phyloP scores from a whole-genome alignment of 441 rosid genomes.

The Gossypium gossypioides region DNA sequence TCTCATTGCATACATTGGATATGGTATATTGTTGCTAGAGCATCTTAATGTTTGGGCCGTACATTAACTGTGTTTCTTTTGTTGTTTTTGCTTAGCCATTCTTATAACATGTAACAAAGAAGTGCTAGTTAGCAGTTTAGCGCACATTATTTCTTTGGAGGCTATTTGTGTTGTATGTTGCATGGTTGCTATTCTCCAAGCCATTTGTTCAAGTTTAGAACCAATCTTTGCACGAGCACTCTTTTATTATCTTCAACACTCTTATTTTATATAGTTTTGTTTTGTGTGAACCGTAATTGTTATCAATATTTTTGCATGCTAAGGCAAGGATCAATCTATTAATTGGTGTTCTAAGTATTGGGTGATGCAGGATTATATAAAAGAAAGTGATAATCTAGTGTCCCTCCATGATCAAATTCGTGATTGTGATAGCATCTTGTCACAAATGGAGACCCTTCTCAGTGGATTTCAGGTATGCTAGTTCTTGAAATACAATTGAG shows the following conservation, averaged over 20 bases:
- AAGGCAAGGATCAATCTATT: slow-evolving; percentile 1
- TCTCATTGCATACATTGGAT: slow-evolving; percentile 1
- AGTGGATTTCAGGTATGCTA: slow-evolving; percentile 88
- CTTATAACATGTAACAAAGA: background rate
- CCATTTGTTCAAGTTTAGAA: background rate
- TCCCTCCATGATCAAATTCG: slow-evolving; percentile 96
- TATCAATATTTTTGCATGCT: background rate
- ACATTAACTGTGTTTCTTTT: background rate
- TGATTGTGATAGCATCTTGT: slow-evolving; percentile 82
- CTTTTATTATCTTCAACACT: background rate
- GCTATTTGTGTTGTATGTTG: background rate
- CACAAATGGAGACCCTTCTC: slow-evolving; percentile 95
- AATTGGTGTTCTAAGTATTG: slow-evolving; percentile 1
- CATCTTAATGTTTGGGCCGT: background rate
- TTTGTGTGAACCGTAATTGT: background rate
- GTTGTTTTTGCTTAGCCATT: background rate
- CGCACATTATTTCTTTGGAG: background rate
- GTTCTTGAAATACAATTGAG: background rate
- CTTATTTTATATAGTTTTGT: background rate
- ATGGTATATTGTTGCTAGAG: background rate
- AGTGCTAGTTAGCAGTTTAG: background rate
- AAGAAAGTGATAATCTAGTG: slow-evolving; percentile 90
- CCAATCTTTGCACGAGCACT: background rate
- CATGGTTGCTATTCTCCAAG: background rate
- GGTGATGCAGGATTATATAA: slow-evolving; percentile 73